Evolutionary conservation across 2,329 filamentous ascomycete species (phyloP), one percentile per base, ranked within the genome.

Genomic region (Emericellopsis cladophorae): DNA sequence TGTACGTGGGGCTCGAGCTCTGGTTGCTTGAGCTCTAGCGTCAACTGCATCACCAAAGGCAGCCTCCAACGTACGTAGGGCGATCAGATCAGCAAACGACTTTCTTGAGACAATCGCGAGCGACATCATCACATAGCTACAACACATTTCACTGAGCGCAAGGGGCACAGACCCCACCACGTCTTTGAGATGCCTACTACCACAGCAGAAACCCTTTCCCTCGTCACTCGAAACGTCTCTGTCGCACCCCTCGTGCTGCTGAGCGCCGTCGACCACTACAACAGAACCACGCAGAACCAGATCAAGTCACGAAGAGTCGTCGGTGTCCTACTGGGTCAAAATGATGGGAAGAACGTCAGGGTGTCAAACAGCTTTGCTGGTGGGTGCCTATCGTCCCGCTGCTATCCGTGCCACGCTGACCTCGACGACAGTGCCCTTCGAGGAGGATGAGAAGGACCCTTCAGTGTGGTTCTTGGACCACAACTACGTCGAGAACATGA

Each of bases 401-500:
- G 12, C n/a, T 34, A n/a, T n/a, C 6, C 11, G 33, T 5, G 33
- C 22, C 12, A 34, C 42, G 36, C 45, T 46, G 40, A 47, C 37
- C 34, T 48, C 26, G 40, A 45, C 31, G 40, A 32, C 55, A 95
- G 92, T 96, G 36, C 92, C 92, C 1, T 98, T 98, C 57, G 92
- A 98, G 65, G 92, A 98, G 68, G 92, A 98, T 61, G 92, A 95
- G 56, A 95, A 94, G 67, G 89, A 98, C 60, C 90, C 90, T 4
- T 93, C 90, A 31, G 92, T 98, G 59, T 98, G 92, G 92, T 98
- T 96, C 61, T 68, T 98, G 49, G 92, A 98, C 62, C 92, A 98
- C 74, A 96, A 96, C 75, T 98, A 95, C 57, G 85, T 98, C 63
- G 92, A 98, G 66, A 86, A 83, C 53, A 98, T 98, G 92, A 94